A percentile compares a stretch with the other conserved stretches of the same genome.
Conservation (phyloP, 164 flowering plant genomes). For the Aristolochia californica region DNA sequence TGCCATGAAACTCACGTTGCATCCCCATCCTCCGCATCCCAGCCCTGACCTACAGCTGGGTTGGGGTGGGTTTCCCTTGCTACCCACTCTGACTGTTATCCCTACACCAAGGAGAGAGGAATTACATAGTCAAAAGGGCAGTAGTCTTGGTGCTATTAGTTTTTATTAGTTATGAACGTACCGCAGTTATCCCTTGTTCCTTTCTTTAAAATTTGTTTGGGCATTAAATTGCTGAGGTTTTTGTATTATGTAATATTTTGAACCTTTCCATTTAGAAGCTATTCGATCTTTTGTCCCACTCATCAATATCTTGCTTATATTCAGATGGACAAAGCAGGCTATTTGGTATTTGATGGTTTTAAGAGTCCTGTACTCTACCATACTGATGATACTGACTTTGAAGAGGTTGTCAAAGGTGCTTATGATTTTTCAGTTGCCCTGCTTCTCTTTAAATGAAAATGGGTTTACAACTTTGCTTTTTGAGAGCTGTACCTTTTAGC, state of each 20-base stretch:
- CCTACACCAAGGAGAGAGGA: too few relatives aligned
- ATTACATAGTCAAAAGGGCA: too few relatives aligned
- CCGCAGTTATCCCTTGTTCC: background rate
- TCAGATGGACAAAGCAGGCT: conserved; percentile 40
- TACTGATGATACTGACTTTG: conserved; percentile 30
- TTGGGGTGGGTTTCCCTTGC: too few relatives aligned
- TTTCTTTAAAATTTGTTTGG: background rate
- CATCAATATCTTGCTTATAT: background rate
- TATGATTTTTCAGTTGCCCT: background rate
- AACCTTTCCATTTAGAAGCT: background rate
- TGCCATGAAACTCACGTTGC: too few relatives aligned
- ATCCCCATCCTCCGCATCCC: too few relatives aligned
- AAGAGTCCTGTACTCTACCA: conserved; percentile 24
- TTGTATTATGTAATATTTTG: background rate
- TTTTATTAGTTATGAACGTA: background rate
- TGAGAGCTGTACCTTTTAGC: background rate
- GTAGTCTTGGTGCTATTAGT: too few relatives aligned
- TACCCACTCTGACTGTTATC: too few relatives aligned
- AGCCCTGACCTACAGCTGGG: too few relatives aligned
- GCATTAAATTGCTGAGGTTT: background rate
- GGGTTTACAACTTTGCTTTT: background rate
- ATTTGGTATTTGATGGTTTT: conserved; percentile 42
- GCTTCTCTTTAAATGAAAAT: background rate
- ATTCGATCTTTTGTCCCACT: background rate
- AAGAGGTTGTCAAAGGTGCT: conserved; percentile 36